A percentile compares a stretch with the other conserved stretches of the same genome.
Conservation (phyloP, 345 rosid genomes). For the Clarkia xantiana region DNA sequence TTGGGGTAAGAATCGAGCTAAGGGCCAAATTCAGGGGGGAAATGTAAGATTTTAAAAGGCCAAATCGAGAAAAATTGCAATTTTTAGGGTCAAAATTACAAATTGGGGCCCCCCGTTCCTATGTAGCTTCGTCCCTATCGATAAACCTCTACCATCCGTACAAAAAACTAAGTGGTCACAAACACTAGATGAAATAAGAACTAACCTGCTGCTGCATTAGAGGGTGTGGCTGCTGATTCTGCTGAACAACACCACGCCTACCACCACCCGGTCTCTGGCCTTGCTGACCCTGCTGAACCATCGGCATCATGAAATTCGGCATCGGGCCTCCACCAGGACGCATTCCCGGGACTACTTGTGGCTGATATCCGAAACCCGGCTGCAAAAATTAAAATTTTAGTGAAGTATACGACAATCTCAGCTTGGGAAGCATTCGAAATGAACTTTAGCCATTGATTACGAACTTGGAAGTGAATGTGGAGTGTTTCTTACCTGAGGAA, state of each 20-base stretch:
- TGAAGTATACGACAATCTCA: background rate
- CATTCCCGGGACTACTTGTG: slow-evolving; percentile 89
- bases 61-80: no score
- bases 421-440: background rate
- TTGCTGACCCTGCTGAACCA: slow-evolving; percentile 90
- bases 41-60: no score
- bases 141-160: no score
- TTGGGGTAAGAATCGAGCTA: no score
- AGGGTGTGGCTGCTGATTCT: slow-evolving; percentile 64
- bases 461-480: background rate
- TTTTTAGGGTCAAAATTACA: no score
- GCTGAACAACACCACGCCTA: slow-evolving; percentile 59
- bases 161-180: no score
- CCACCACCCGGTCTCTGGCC: slow-evolving; percentile 80
- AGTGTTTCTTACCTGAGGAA: slow-evolving; percentile 44
- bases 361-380: slow-evolving; percentile 93
- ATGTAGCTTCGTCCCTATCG: no score
- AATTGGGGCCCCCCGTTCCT: no score
- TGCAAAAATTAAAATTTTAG: slow-evolving; percentile 12
- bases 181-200: no score
- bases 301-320: slow-evolving; percentile 74
- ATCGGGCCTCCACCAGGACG: slow-evolving; percentile 65
- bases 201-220: slow-evolving; percentile 77
- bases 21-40: no score
- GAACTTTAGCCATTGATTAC: background rate